Base-by-base conservation (phyloP, 805 yeast species). In the Wickerhamia fluorescens region DNA sequence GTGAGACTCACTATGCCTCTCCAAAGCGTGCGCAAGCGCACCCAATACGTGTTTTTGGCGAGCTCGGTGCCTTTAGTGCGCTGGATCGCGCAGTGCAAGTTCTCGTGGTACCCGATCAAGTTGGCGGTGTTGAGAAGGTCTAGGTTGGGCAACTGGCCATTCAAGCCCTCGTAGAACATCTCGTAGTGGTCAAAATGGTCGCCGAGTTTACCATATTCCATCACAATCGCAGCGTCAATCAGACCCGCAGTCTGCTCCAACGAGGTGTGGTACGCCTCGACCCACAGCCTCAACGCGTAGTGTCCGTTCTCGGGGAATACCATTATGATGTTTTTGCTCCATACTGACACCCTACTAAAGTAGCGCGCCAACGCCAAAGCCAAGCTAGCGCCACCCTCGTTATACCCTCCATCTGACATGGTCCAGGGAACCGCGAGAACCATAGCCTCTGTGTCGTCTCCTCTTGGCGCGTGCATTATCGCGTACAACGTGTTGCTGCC, bases 371-470 rank as follows among this genome's bases (percentile, higher is more conserved):
- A 57, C 0, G 88, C 77, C 11, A 84, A 51, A 2, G 78, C 71
- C 19, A 88, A 52, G 0, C 95, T 72, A 21, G 84, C 63, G 2
- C 94, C 98, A 23, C 95, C 94, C 34, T 75, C 66, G 51, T 92
- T 92, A 45, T 58, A 64, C 29, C 67, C 65, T 2, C 72, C 73
- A 27, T 77, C 83, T 5, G 75, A 56, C 30, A 83, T 84, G 27
- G 47, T 53, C 89, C 95, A 92, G 0, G 97, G 96, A 6, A 92
- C 86, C 6, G 78, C 82, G 25, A 92, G 53, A 1, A 88, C 94
- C 73, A 92, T 79, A 1, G 96, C 85, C 54, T 92, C 98, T 2
- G 97, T 87, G 35, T 88, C 92, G 45, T 89, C 97, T 16, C 96
- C 96, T 37, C 95, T 64, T 6, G 97, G 95, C 1, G 95, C 92